Evolutionary conservation across 2,329 filamentous ascomycete genomes (phyloP).

Genomic region (Emericellopsis cladophorae): DNA sequence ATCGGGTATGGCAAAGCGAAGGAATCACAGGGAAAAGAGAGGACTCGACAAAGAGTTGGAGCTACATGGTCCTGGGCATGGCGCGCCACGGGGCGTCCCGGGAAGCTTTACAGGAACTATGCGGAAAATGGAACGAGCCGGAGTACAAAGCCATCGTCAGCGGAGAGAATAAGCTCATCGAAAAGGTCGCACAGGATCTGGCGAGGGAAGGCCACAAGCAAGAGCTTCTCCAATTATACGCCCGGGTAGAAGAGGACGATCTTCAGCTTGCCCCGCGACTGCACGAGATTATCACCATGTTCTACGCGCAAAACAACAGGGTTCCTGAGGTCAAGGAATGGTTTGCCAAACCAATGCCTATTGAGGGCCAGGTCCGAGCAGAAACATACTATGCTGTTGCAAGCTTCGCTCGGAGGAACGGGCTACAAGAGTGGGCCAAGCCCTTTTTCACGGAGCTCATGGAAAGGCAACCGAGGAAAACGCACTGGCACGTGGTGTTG

Average conservation of each 20-base stretch:
- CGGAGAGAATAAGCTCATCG: slow-evolving; percentile 10
- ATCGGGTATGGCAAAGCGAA: slow-evolving; percentile 14
- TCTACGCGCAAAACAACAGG: slow-evolving; percentile 47
- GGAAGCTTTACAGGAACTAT: slow-evolving; percentile 35
- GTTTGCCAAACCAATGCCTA: slow-evolving; percentile 36
- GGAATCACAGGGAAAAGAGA: slow-evolving; percentile 9
- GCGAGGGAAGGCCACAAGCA: slow-evolving; percentile 43
- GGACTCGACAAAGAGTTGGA: slow-evolving; percentile 13
- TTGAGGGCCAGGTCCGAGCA: slow-evolving; percentile 9
- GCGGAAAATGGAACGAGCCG: slow-evolving; percentile 14
- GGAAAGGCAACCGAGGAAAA: slow-evolving; percentile 32
- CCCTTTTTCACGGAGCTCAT: slow-evolving; percentile 41
- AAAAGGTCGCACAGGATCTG: slow-evolving; percentile 38
- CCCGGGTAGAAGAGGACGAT: slow-evolving; percentile 18
- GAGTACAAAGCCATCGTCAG: slow-evolving; percentile 8
- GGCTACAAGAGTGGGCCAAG: slow-evolving; percentile 49
- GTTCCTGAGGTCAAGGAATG: slow-evolving; percentile 52
- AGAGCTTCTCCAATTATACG: slow-evolving; percentile 30
- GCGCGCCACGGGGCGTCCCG: slow-evolving; percentile 39
- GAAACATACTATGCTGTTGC: slow-evolving; percentile 12
- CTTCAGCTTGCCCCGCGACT: slow-evolving; percentile 37
- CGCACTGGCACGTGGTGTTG: slow-evolving; percentile 59
- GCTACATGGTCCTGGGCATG: slow-evolving; percentile 25
- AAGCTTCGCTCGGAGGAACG: slow-evolving; percentile 43
- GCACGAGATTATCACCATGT: slow-evolving; percentile 44